phyloP scores from a whole-genome alignment of 1,139 yeast species.

The Petasospora rhodanensis region DNA sequence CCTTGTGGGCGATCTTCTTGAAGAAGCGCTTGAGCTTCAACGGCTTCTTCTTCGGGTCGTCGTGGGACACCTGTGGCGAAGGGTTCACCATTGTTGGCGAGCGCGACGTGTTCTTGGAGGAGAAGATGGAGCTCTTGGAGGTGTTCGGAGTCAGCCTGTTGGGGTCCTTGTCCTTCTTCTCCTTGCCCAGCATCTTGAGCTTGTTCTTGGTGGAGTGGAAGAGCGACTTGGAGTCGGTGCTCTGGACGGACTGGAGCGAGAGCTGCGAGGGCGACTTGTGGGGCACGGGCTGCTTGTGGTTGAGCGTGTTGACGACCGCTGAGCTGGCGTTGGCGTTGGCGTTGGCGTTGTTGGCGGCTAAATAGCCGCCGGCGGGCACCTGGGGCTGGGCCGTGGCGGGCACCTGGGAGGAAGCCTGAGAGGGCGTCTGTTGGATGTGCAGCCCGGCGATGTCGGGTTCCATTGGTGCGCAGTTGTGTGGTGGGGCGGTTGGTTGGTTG shows the following conservation, averaged over 20 bases:
- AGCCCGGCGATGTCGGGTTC: too few relatives aligned
- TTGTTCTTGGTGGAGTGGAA: constrained; percentile 16
- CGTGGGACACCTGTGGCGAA: constrained; percentile 15
- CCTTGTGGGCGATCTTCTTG: constrained; percentile 26
- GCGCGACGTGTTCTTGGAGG: constrained; percentile 19
- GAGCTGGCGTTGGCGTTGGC: too few relatives aligned
- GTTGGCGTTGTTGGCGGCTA: constrained; percentile 1
- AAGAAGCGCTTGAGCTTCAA: constrained; percentile 31
- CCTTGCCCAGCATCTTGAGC: constrained; percentile 18
- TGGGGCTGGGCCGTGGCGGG: too few relatives aligned
- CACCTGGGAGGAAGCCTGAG: too few relatives aligned
- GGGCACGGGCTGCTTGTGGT: too few relatives aligned
- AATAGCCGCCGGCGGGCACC: constrained; percentile 1
- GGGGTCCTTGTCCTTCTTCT: constrained; percentile 6
- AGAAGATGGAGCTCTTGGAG: constrained; percentile 22
- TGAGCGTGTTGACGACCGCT: background rate
- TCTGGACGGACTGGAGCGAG: constrained; percentile 12
- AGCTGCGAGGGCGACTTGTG: constrained; percentile 12
- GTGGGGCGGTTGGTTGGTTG: too few relatives aligned
- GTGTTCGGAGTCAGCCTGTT: constrained; percentile 24
- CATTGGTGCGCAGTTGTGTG: too few relatives aligned
- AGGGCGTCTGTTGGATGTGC: too few relatives aligned
- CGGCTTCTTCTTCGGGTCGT: constrained; percentile 25
- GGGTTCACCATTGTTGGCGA: constrained; percentile 18
- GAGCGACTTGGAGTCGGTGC: constrained; percentile 11